Evolutionary conservation across 371 early-diverging fungal genomes (phyloP).

Genomic region (Blastocladiella emersonii): DNA sequence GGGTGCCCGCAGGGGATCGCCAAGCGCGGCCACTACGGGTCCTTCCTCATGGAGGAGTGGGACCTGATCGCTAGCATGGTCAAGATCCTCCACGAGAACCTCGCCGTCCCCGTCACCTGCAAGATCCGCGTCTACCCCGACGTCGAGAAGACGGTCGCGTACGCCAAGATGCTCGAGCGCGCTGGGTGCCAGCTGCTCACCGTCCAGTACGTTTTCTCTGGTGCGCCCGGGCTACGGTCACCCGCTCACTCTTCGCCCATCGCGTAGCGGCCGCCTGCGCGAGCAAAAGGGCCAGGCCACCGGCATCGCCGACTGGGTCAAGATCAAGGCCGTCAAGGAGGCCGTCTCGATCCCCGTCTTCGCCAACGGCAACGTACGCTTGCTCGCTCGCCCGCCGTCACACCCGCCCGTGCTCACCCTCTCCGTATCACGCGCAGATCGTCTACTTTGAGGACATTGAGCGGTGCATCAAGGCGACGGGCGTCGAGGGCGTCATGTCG

Average conservation of each 20-base stretch:
- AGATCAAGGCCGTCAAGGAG: conserved; percentile 80
- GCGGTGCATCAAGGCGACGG: conserved; percentile 76
- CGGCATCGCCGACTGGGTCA: conserved; percentile 95
- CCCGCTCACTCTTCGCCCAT: too few species aligned
- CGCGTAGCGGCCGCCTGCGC: conserved; percentile 75
- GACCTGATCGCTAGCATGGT: conserved; percentile 50
- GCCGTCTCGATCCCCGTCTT: conserved; percentile 77
- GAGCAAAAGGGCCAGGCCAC: conserved; percentile 95
- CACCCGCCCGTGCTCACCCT: not conserved
- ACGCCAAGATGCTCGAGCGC: conserved; percentile 92
- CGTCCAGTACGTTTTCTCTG: not conserved
- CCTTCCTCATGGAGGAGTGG: conserved; percentile 95
- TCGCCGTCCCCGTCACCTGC: conserved; percentile 92
- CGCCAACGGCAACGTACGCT: conserved; percentile 80
- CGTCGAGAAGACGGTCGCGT: conserved; percentile 80
- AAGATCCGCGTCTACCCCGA: conserved; percentile 94
- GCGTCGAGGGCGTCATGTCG: conserved; percentile 93
- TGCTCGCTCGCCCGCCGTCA: not conserved
- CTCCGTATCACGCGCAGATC: conserved; percentile 24
- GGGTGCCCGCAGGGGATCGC: conserved; percentile 99
- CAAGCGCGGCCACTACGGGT: conserved; percentile 85
- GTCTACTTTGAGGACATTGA: conserved; percentile 78
- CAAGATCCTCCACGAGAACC: conserved; percentile 53
- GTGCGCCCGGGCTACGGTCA: too few species aligned
- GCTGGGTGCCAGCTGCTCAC: conserved; percentile 65